A percentile compares a stretch with the other conserved stretches of the same genome.
These are phyloP conservation scores for Nadsonia commutata DNA, from an alignment of 1,139 yeast species.

Conservation along the genomic window DNA sequence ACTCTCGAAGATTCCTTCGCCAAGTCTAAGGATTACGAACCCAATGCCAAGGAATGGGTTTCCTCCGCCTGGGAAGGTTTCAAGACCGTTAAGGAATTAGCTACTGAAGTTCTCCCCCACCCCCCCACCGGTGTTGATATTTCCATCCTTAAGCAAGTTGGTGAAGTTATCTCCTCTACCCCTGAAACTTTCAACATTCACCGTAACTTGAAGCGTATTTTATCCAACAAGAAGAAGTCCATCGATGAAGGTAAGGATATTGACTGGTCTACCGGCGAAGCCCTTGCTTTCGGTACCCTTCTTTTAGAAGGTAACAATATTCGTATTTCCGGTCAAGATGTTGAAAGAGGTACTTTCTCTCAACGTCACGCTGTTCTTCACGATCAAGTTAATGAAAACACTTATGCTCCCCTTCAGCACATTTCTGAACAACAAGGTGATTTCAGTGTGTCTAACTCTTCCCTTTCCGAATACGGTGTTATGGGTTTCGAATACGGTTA, in stretches of 20 bases:
- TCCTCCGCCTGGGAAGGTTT: conserved; percentile 98
- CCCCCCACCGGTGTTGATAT: conserved; percentile 87
- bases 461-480: conserved; percentile 96
- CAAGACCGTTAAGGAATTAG: conserved; percentile 94
- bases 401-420: conserved; percentile 74
- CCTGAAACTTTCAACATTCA: conserved; percentile 84
- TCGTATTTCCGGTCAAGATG: conserved; percentile 98
- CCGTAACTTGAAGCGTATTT: conserved; percentile 90
- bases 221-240: conserved; percentile 74
- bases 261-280: conserved; percentile 99
- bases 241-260: conserved; percentile 84
- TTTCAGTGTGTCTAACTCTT: conserved; percentile 85
- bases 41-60: conserved; percentile 94
- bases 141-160: conserved; percentile 58
- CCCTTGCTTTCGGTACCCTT: conserved; percentile 89
- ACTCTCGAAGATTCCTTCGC: conserved; percentile 77
- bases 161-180: conserved; percentile 62
- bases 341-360: conserved; percentile 99
- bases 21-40: conserved; percentile 78
- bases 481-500: conserved; percentile 99
- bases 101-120: conserved; percentile 89
- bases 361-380: conserved; percentile 98
- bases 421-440: conserved; percentile 73
- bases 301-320: conserved; percentile 90
- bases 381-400: conserved; percentile 77